Evolutionary conservation across 140 eudicot genomes (phyloP).

Genomic region (Flaveria floridana): DNA sequence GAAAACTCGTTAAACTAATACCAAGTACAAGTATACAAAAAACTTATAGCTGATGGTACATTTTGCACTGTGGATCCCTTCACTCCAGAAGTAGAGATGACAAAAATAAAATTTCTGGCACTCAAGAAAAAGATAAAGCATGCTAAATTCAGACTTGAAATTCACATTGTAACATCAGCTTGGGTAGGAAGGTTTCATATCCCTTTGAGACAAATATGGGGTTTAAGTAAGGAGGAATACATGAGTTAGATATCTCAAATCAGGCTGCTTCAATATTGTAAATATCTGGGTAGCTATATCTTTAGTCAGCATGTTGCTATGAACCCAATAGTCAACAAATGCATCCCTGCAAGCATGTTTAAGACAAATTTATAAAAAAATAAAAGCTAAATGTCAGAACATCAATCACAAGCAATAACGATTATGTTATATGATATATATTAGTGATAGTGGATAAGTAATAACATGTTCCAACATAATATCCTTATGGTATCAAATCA

Average conservation of each 20-base stretch:
- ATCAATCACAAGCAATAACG: neutral
- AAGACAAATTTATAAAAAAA: conserved; percentile 7
- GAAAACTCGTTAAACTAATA: conserved; percentile 2
- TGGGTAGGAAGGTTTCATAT: conserved; percentile 12
- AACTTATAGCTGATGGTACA: conserved; percentile 12
- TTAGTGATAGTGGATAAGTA: neutral
- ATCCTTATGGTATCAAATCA: neutral
- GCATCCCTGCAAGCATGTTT: conserved; percentile 62
- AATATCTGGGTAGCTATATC: conserved; percentile 67
- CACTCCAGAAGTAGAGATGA: neutral
- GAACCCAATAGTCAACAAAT: conserved; percentile 83
- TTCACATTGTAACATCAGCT: conserved; percentile 15
- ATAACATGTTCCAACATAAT: neutral
- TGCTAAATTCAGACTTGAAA: conserved; percentile 16
- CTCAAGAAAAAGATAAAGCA: neutral
- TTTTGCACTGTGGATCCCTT: neutral
- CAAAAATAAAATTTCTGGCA: conserved; percentile 1
- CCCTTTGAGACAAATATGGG: neutral
- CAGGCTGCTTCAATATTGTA: conserved; percentile 67
- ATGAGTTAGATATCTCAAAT: conserved; percentile 56
- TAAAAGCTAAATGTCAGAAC: neutral
- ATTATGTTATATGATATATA: neutral
- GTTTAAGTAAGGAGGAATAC: conserved; percentile 34
- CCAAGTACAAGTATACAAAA: neutral
- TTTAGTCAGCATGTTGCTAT: conserved; percentile 72